Percentiles rank a stretch among this genome's conserved stretches.
phyloP scores from a whole-genome alignment of 2,329 filamentous ascomycete genomes.

The Exserohilum turcica region DNA sequence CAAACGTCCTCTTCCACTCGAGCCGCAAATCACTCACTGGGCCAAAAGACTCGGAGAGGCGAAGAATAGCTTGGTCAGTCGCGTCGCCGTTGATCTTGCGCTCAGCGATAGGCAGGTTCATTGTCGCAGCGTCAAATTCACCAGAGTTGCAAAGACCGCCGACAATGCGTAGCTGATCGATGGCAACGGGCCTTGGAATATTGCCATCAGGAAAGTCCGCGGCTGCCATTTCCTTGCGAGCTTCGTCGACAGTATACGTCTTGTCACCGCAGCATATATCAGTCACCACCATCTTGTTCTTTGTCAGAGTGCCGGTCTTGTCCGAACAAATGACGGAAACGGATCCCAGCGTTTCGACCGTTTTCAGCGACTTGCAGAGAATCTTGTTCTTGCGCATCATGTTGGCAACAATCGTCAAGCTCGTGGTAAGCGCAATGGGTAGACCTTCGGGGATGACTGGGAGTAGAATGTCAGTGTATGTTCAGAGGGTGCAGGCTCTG shows the following conservation, averaged over 20 bases:
- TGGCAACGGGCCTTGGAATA: conserved; percentile 40
- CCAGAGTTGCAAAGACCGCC: conserved; percentile 75
- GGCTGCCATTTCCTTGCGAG: conserved; percentile 46
- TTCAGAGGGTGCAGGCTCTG: not conserved
- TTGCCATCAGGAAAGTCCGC: conserved; percentile 43
- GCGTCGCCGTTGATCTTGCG: conserved; percentile 74
- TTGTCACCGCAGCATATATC: conserved; percentile 66
- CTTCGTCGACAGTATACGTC: conserved; percentile 58
- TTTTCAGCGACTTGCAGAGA: conserved; percentile 79
- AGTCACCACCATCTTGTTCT: conserved; percentile 74
- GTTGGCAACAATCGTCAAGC: conserved; percentile 75
- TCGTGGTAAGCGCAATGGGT: conserved; percentile 54
- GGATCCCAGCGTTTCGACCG: conserved; percentile 74
- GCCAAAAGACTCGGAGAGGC: conserved; percentile 70
- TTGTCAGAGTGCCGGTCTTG: conserved; percentile 74
- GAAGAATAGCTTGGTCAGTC: conserved; percentile 74
- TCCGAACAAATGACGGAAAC: conserved; percentile 78
- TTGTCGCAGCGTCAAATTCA: conserved; percentile 71
- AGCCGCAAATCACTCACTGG: conserved; percentile 64
- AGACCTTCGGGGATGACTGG: conserved; percentile 67
- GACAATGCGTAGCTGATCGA: conserved; percentile 63
- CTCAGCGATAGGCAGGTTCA: conserved; percentile 62
- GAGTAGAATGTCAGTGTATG: conserved; percentile 1
- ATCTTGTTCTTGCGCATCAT: conserved; percentile 78
- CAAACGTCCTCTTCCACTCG: conserved; percentile 68